Evolutionary conservation across 1,139 yeast genomes (phyloP), one percentile per base, ranked within the genome.

Genomic region (Pichia sp.): DNA sequence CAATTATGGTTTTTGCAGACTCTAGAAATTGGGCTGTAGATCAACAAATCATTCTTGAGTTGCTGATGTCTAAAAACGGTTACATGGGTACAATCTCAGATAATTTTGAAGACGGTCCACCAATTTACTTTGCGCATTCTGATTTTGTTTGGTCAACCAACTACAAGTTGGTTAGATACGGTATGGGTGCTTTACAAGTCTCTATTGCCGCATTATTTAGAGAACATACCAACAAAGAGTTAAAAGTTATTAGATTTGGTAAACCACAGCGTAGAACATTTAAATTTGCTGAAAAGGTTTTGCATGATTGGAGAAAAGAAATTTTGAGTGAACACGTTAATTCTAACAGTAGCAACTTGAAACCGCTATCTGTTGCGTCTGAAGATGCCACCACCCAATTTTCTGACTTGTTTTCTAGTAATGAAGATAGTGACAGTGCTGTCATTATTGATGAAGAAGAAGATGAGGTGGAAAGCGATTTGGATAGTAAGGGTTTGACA

Each of bases 121-220:
- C 78, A 46, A 78, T 85, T 50, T 85, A 81, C 65, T 85, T 85
- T 69, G 94, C 95, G 33, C 95, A 85, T 63, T 82, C 90, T 29
- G 95, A 85, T 64, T 83, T 85, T 57, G 85, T 85, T 48, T 85
- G 95, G 95, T 87, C 95, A 11, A 85, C 95, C 23, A 83, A 85
- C 62, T 85, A 85, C 60, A 81, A 77, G 54, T 71, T 84, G 50
- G 79, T 85, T 29, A 72, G 95, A 62, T 84, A 85, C 61, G 95
- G 95, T 52, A 85, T 85, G 94, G 95, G 95, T 52, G 95, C 95
- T 3, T 70, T 85, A 55, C 94, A 83, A 62, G 90, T 85, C 41
- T 81, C 92, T 16, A 80, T 83, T 60, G 88, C 90, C 44, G 95
- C 94, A 0, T 69, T 85, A 44, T 85, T 78, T 63, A 75, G 81